Evolutionary conservation across 352 stramenopile genomes (phyloP), one percentile per base, ranked within the genome.

Genomic region (Phytophthora vignae): DNA sequence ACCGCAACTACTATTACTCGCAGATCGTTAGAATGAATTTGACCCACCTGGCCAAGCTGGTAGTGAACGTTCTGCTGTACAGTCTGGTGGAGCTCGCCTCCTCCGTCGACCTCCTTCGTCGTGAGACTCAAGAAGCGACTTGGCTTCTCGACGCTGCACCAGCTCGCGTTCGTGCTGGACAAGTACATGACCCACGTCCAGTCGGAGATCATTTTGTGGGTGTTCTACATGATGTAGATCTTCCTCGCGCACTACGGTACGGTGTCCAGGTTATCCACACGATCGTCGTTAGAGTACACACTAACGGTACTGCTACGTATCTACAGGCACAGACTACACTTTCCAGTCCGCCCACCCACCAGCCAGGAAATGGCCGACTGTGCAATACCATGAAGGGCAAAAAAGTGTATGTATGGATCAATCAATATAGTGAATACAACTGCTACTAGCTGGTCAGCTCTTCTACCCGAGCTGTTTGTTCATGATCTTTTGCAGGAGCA

Each of bases 1-100:
- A 77, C 46, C 62, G 60, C n/a, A 46, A 73, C 2, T 79, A 73
- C 60, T n/a, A n/a, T n/a, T 82, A 79, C 60, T 60, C 65, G 1
- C 71, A 82, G n/a, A 67, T 79, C 17, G 60, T 31, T 0, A 38
- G 27, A 0, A 60, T 79, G 62, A 25, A 59, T 12, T 36, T 60
- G 5, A n/a, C 25, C 0, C 55, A 64, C 33, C 57, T 69, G 31
- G 21, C 29, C 22, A 69, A 69, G 1, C 63, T 42, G 3, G 54
- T 69, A 1, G 2, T 69, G 10, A 69, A 64, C 40, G 62, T 69
- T 3, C 22, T 69, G 21, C 5, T 69, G 38, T 64, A 69, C 27
- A 58, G 54, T 7, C 40, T 69, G 1, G 62, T 69, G 11, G 54
- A 69, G 7, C 46, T 64, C 15, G 22, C 14, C 17, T 33, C 53